Percentiles rank a stretch among this genome's conserved stretches.
Conservation (phyloP, 1,284 basidiomycete species). For the Bjerkandera adusta region DNA sequence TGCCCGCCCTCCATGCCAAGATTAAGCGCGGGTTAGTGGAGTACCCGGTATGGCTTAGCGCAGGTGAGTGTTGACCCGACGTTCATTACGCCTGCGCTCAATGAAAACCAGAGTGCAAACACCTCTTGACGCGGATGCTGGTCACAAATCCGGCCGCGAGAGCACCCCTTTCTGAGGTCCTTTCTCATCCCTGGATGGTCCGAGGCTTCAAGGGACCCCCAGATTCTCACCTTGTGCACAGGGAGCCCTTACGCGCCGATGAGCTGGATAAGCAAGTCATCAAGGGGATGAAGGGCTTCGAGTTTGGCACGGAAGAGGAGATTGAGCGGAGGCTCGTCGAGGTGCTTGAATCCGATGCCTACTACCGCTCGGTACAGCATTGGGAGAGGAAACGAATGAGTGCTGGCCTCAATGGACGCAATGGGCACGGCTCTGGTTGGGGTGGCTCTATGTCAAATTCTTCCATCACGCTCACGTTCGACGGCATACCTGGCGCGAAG, state of each 20-base stretch:
- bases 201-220: slow-evolving; percentile 84
- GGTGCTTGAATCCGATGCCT: slow-evolving; percentile 79
- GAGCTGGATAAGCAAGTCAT: slow-evolving; percentile 89
- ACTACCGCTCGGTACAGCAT: slow-evolving; percentile 67
- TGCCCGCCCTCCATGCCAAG: slow-evolving; percentile 98
- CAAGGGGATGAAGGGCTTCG: slow-evolving; percentile 93
- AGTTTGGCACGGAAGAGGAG: slow-evolving; percentile 88
- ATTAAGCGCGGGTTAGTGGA: slow-evolving; percentile 98
- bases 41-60: slow-evolving; percentile 95
- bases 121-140: slow-evolving; percentile 91
- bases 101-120: slow-evolving; percentile 80
- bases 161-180: slow-evolving; percentile 85
- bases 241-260: slow-evolving; percentile 84
- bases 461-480: slow-evolving; percentile 65
- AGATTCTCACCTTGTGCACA: slow-evolving; percentile 82
- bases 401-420: slow-evolving; percentile 40
- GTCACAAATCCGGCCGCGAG: slow-evolving; percentile 90
- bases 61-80: slow-evolving; percentile 62
- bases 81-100: slow-evolving; percentile 1
- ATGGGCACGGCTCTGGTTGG: slow-evolving; percentile 37
- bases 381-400: slow-evolving; percentile 76
- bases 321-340: slow-evolving; percentile 76
- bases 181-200: slow-evolving; percentile 92
- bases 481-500: slow-evolving; percentile 40
- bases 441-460: slow-evolving; percentile 61